Base-by-base conservation (phyloP, 495 filamentous ascomycete genomes). In the Hypomontagnella monticulosa region DNA sequence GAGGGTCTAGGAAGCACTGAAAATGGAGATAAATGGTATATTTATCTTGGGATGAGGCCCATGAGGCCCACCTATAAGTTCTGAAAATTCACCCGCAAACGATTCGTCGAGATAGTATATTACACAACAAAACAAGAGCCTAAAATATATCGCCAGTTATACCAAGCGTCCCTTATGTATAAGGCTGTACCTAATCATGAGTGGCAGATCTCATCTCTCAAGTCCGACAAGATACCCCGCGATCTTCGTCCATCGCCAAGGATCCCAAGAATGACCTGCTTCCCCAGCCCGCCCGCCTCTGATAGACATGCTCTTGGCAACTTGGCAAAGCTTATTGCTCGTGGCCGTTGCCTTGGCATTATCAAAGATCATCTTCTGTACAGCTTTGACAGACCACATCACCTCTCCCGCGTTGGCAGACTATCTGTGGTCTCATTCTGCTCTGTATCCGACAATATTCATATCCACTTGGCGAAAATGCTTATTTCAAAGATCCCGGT, bases 271-370 rank as follows among this genome's bases (percentile, higher is more conserved):
- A 68, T 54, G 50, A 44, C 61, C 65, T 69, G 49, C 55, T 57
- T 69, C 36, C 51, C 53, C 60, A 56, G 46, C 18, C 59, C 34
- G 50, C 47, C 30, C 52, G 52, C 43, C 37, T 66, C 51, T 54
- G 51, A 41, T 59, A 41, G 42, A 44, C 64, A 43, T 30, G 14
- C 11, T 49, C 65, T 60, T 58, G 60, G 40, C 54, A 34, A 52
- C 71, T 73, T 73, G 71, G 71, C 71, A 73, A 73, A 72, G 71
- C 71, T 73, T 73, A 57, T 73, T 69, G 66, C 66, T 66, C 71
- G 66, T 73, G 69, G 71, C 49, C 33, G 41, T 57, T 20, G 49
- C 4, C 69, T 73, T 71, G 69, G 71, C 69, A 64, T 61, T 46
- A 62, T 67, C 53, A 54, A 67, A 54, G 49, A 58, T 37, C 54